A percentile compares a stretch with the other conserved stretches of the same genome.
Conservation (phyloP, 2,329 filamentous ascomycete species). For the Calonectria pauciramosa region DNA sequence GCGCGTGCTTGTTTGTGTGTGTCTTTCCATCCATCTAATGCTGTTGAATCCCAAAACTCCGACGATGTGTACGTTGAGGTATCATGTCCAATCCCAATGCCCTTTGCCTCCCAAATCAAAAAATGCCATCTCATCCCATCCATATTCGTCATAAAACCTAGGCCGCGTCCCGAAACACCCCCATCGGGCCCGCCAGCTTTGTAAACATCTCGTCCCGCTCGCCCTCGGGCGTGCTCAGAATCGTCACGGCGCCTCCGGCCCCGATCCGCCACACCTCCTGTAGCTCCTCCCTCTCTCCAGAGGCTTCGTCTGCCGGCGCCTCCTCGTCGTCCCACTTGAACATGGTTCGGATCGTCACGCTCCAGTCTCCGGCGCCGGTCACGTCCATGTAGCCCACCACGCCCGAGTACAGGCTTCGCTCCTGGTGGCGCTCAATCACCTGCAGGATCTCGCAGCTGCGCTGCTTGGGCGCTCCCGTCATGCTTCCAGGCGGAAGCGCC, state of each 20-base stretch:
- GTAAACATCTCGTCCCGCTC: slow-evolving; percentile 94
- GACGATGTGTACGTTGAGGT: slow-evolving; percentile 53
- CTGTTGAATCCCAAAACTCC: slow-evolving; percentile 49
- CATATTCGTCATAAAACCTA: slow-evolving; percentile 27
- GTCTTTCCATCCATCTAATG: slow-evolving; percentile 37
- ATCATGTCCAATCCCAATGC: slow-evolving; percentile 39
- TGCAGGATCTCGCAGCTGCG: slow-evolving; percentile 87
- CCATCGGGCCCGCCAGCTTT: slow-evolving; percentile 74
- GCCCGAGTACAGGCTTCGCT: slow-evolving; percentile 86
- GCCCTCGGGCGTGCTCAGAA: slow-evolving; percentile 81
- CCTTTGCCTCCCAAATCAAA: slow-evolving; percentile 13
- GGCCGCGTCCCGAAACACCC: slow-evolving; percentile 60
- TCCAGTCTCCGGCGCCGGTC: slow-evolving; percentile 88
- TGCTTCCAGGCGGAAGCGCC: slow-evolving; percentile 89
- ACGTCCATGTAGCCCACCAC: slow-evolving; percentile 92
- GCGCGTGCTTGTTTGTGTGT: slow-evolving; percentile 27
- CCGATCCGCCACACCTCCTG: slow-evolving; percentile 84
- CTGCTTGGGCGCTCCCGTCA: slow-evolving; percentile 97
- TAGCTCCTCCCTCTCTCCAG: slow-evolving; percentile 46
- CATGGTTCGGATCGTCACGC: slow-evolving; percentile 88
- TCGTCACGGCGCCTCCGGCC: slow-evolving; percentile 91
- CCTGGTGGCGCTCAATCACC: slow-evolving; percentile 71
- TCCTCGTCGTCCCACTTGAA: slow-evolving; percentile 78
- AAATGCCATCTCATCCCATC: not conserved
- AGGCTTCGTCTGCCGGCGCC: slow-evolving; percentile 42